Evolutionary conservation across 345 rosid species (phyloP).

Genomic region (Nephelium lappaceum): DNA sequence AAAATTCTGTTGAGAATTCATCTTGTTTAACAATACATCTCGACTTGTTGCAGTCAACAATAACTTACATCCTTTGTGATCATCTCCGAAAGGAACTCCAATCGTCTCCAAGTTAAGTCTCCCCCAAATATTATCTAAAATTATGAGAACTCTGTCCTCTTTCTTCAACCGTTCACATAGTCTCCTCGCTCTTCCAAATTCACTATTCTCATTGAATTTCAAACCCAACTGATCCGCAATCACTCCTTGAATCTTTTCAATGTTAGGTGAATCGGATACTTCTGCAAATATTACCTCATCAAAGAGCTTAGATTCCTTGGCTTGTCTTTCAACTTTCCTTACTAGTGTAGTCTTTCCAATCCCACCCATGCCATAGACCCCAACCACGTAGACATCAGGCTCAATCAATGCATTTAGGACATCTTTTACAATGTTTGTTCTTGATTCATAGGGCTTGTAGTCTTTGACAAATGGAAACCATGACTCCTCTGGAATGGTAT

Average conservation of each 20-base stretch:
- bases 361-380: background rate
- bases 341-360: constrained; percentile 17
- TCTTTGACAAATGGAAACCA: too few relatives aligned
- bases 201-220: background rate
- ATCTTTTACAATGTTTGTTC: too few relatives aligned
- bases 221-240: constrained; percentile 19
- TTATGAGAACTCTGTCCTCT: constrained; percentile 21
- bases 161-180: constrained; percentile 16
- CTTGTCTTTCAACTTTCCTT: constrained; percentile 8
- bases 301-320: constrained; percentile 7
- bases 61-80: constrained; percentile 30
- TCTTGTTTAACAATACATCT: constrained; percentile 8
- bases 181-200: background rate
- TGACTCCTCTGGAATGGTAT: too few relatives aligned
- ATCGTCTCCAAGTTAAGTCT: constrained; percentile 20
- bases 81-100: constrained; percentile 34
- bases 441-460: too few relatives aligned
- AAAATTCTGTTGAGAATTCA: constrained; percentile 20
- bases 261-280: constrained; percentile 11
- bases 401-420: too few relatives aligned
- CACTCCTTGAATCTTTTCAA: constrained; percentile 20
- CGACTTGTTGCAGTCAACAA: constrained; percentile 27
- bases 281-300: constrained; percentile 17
- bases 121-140: constrained; percentile 39
- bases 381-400: too few relatives aligned